Percentiles rank a stretch among this genome's conserved stretches.
Conservation (phyloP, 345 rosid genomes). For the Diplotaxis tenuifolia region DNA sequence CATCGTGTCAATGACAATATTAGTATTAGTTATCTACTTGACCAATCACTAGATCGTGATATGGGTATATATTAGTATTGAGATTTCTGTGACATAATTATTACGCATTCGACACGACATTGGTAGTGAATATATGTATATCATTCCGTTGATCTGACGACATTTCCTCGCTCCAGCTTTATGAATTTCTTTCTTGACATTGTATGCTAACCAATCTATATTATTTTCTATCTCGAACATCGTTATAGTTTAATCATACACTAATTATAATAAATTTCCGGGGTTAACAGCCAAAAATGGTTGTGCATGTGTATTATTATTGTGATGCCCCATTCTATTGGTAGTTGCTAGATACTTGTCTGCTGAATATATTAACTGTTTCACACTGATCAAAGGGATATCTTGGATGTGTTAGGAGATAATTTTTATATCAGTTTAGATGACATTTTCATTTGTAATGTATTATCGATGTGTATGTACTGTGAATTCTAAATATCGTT, state of each 20-base stretch:
- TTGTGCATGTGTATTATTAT: not conserved
- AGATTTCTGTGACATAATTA: slow-evolving; percentile 14
- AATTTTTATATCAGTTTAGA: not conserved
- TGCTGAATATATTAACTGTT: not conserved
- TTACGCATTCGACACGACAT: slow-evolving; percentile 11
- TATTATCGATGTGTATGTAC: not conserved
- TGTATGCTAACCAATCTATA: not conserved
- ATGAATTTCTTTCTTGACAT: slow-evolving; percentile 3
- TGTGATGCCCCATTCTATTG: not conserved
- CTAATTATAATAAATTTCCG: not conserved
- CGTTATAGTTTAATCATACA: not conserved
- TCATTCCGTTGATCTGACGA: slow-evolving; percentile 6
- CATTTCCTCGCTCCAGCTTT: not conserved
- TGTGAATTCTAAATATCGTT: not conserved
- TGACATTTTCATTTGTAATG: not conserved
- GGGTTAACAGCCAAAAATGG: not conserved
- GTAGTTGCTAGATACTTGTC: not conserved
- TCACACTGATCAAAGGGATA: not conserved
- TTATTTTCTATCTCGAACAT: not conserved
- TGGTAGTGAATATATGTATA: not conserved
- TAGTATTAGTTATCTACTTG: slow-evolving; percentile 7
- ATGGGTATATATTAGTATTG: not conserved
- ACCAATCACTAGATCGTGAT: slow-evolving; percentile 3
- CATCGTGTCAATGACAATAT: slow-evolving; percentile 11
- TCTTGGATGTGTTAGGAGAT: not conserved